Conservation (phyloP, 495 filamentous ascomycete genomes). For the Podospora pseudocomata region DNA sequence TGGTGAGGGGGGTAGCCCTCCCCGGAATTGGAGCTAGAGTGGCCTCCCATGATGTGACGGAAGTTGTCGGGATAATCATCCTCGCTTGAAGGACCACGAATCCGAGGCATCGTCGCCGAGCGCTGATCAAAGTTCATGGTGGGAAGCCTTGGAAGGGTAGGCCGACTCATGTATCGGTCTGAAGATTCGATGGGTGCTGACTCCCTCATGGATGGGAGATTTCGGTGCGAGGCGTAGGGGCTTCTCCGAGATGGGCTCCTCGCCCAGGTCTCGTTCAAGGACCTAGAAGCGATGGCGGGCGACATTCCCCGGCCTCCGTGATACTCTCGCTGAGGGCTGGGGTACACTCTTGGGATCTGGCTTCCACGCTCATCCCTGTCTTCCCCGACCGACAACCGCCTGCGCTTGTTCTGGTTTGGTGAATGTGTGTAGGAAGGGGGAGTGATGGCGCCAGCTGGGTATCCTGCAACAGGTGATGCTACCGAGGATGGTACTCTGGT, state of each 20-base stretch:
- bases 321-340: conserved; percentile 21
- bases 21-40: conserved; percentile 13
- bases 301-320: conserved; percentile 24
- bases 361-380: conserved; percentile 30
- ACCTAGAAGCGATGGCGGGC: conserved; percentile 21
- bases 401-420: conserved; percentile 36
- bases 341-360: conserved; percentile 36
- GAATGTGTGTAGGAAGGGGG: conserved; percentile 39
- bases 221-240: conserved; percentile 24
- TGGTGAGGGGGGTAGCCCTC: conserved; percentile 23
- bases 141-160: conserved; percentile 34
- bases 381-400: conserved; percentile 32
- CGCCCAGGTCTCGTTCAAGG: conserved; percentile 29
- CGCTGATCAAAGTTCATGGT: conserved; percentile 27
- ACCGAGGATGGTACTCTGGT: conserved; percentile 25
- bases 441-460: conserved; percentile 22
- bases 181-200: conserved; percentile 19
- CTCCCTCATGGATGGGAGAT: conserved; percentile 27
- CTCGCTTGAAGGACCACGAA: conserved; percentile 21
- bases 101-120: conserved; percentile 18
- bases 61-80: conserved; percentile 23
- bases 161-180: conserved; percentile 27
- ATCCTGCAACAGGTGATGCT: conserved; percentile 25
- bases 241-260: conserved; percentile 26
- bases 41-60: conserved; percentile 24